phyloP scores from a whole-genome alignment of 257 asterid species.

The Anisodus tanguticus region DNA sequence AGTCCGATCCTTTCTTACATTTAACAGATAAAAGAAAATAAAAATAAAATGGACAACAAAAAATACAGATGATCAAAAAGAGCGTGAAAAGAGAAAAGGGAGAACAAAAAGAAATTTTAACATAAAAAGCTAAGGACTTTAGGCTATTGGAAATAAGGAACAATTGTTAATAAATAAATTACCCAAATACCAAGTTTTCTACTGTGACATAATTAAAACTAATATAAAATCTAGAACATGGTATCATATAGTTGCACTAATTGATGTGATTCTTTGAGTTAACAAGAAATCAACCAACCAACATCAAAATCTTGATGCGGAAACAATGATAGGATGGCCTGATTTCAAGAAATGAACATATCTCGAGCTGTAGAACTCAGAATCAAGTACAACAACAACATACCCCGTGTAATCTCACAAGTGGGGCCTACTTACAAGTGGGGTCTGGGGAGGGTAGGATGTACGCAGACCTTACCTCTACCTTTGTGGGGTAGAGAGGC shows the following conservation, averaged over 20 bases:
- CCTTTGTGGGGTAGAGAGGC: no score
- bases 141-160: not conserved
- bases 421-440: no score
- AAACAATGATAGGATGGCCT: not conserved
- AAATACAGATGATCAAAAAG: not conserved
- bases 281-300: not conserved
- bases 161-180: not conserved
- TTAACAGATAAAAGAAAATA: not conserved
- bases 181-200: not conserved
- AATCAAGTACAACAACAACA: no score
- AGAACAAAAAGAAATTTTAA: not conserved
- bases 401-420: no score
- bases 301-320: constrained; percentile 10
- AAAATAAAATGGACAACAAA: not conserved
- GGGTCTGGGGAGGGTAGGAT: no score
- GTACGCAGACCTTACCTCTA: no score
- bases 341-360: not conserved
- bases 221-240: constrained; percentile 15
- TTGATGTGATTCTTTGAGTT: constrained; percentile 8
- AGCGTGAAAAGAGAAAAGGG: not conserved
- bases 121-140: not conserved
- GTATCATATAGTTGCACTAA: constrained; percentile 11
- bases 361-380: not conserved
- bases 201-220: not conserved
- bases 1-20: not conserved